Percentiles rank a stretch among this genome's conserved stretches.
Evolutionary conservation across 2,329 filamentous ascomycete genomes (phyloP).

Genomic region (Colletotrichum sidae): DNA sequence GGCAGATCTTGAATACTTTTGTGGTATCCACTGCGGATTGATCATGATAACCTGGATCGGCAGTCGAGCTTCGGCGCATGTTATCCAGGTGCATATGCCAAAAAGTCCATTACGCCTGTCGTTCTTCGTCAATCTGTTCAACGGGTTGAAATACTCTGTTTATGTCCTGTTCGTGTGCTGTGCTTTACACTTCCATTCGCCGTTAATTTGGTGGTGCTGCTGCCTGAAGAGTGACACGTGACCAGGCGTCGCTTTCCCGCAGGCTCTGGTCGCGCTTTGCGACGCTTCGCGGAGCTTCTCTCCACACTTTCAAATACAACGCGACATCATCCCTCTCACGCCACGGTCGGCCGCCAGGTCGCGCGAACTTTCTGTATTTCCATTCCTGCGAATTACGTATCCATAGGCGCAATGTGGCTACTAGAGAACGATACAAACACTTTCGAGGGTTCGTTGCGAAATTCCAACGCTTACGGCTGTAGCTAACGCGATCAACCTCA

Average conservation of each 20-base stretch:
- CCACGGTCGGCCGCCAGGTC: background rate
- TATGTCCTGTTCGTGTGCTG: too few species aligned
- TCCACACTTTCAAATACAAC: constrained; percentile 10
- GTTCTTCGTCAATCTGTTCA: too few species aligned
- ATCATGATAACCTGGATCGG: too few species aligned
- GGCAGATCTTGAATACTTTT: too few species aligned
- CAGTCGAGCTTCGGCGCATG: too few species aligned
- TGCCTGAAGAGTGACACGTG: constrained; percentile 39
- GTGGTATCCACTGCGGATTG: too few species aligned
- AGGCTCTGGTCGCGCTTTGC: constrained; percentile 10
- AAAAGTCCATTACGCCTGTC: too few species aligned
- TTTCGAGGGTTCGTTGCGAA: constrained; percentile 54
- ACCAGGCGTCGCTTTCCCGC: constrained; percentile 39
- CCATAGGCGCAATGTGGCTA: constrained; percentile 68
- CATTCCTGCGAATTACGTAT: background rate
- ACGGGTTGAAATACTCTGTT: too few species aligned
- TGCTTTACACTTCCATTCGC: too few species aligned
- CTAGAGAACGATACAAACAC: constrained; percentile 68
- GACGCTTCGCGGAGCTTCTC: constrained; percentile 29
- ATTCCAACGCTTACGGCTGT: constrained; percentile 1
- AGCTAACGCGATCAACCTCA: constrained; percentile 38
- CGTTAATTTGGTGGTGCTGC: background rate
- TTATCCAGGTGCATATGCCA: too few species aligned
- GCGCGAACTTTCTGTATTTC: constrained; percentile 7
- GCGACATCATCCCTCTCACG: constrained; percentile 7